A percentile compares a stretch with the other conserved stretches of the same genome.
Conservation (phyloP, 441 rosid genomes). For the Flueggea neowawraea region DNA sequence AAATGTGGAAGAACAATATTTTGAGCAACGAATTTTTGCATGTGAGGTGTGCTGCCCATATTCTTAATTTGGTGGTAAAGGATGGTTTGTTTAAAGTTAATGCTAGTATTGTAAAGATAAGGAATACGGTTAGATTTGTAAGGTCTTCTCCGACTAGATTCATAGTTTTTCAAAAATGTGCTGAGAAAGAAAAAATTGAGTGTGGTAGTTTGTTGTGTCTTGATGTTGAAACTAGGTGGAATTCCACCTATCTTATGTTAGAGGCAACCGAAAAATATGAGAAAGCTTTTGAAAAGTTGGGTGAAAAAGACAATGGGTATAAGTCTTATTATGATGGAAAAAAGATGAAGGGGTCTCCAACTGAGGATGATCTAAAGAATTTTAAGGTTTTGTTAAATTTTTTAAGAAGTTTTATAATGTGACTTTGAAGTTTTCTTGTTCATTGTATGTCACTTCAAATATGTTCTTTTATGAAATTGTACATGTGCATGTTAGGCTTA, state of each 20-base stretch:
- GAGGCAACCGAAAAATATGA: slow-evolving; percentile 1
- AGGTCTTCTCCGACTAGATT: not conserved
- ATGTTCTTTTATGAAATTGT: not conserved
- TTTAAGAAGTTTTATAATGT: not conserved
- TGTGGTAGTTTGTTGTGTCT: not conserved
- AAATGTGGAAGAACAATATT: not conserved
- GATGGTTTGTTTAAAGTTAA: not conserved
- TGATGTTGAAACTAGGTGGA: slow-evolving; percentile 10
- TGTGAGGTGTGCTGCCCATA: not conserved
- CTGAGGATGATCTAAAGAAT: not conserved
- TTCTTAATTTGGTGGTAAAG: not conserved
- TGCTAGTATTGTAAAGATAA: not conserved
- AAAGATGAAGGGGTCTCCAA: not conserved
- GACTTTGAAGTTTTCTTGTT: not conserved
- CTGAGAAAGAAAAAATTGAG: not conserved
- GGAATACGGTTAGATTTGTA: not conserved
- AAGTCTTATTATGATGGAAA: too few species aligned
- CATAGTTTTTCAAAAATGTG: not conserved
- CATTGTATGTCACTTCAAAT: slow-evolving; percentile 1
- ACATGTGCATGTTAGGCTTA: not conserved
- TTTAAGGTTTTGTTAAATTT: not conserved
- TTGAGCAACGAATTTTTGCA: not conserved
- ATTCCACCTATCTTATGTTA: slow-evolving; percentile 11
- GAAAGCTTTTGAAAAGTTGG: not conserved
- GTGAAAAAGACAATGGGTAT: too few species aligned